Percentiles rank a stretch among this genome's conserved stretches.
Conservation (phyloP, 441 rosid genomes). For the Cnidoscolus chayamansa region DNA sequence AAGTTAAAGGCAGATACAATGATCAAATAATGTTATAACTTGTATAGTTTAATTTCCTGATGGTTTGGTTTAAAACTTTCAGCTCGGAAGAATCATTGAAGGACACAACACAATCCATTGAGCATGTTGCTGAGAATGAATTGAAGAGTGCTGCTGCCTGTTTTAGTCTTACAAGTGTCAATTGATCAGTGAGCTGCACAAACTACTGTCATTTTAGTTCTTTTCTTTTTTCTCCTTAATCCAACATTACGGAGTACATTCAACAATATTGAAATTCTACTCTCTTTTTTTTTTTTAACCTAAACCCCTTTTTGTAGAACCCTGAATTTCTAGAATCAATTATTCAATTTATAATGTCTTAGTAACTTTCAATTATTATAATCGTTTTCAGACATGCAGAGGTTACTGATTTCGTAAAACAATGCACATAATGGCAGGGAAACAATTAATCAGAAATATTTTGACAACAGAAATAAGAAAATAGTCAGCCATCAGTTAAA, state of each 20-base stretch:
- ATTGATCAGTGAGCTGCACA: conserved; percentile 29
- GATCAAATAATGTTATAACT: not conserved
- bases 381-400: not conserved
- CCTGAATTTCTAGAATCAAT: conserved; percentile 18
- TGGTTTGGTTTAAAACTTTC: conserved; percentile 11
- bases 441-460: too few relatives aligned
- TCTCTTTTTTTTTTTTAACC: not conserved
- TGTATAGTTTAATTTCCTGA: not conserved
- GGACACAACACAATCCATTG: conserved; percentile 45
- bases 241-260: conserved; percentile 19
- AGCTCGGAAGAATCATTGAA: conserved; percentile 71
- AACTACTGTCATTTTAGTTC: conserved; percentile 3
- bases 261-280: conserved; percentile 26
- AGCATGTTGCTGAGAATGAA: conserved; percentile 60
- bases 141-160: conserved; percentile 83
- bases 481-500: too few relatives aligned
- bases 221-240: not conserved
- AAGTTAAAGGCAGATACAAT: too few relatives aligned
- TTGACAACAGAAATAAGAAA: too few relatives aligned
- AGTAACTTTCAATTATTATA: conserved; percentile 8
- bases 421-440: not conserved
- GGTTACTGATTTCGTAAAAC: too few relatives aligned
- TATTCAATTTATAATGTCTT: conserved; percentile 3
- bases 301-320: not conserved
- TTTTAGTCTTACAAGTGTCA: conserved; percentile 83